Base-by-base conservation (phyloP, 2,329 filamentous ascomycete genomes). In the Fusarium fujikuroi region DNA sequence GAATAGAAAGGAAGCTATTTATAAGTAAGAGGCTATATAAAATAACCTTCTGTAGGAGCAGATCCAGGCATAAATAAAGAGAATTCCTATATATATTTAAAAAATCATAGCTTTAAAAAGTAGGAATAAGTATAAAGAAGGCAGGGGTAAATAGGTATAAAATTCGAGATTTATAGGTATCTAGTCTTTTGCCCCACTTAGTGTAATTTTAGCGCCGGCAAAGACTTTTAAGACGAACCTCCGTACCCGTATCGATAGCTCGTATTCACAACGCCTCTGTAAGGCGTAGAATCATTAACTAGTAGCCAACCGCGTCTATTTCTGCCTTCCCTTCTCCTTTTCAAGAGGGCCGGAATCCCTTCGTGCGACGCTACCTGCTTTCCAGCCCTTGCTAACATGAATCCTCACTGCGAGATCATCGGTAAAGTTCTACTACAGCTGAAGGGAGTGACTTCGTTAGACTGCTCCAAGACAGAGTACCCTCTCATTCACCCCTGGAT, bases 371-470 rank as follows among this genome's bases (percentile, higher is more conserved):
- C 28, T 50, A 10, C 57, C 11, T 60, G 25, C 23, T 23, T 43
- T 43, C 36, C 21, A 39, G 15, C 47, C 42, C 47, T 69, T 25
- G 58, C 23, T 52, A 47, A n/a, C 23, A 9, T 16, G 28, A 19
- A 52, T 34, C 23, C 19, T 53, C 23, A 39, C 12, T 16, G 18
- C 25, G 25, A 53, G 34, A 10, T 25, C 56, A 49, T 43, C 47
- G 28, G 12, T n/a, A 37, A 36, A 39, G 53, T 46, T 39, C 39
- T 60, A 46, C 11, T 32, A 32, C 32, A 32, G n/a, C 32, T 60
- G 62, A 67, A 69, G 66, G 59, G 66, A 59, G 66, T 70, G 65
- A 36, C 46, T 65, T 69, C 16, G 32, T 65, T 52, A 36, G 37
- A 37, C 52, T 47, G 39, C 50, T 54, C 58, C 59, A 36, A 37